Percentiles rank a stretch among this genome's conserved stretches.
These are phyloP conservation scores for Colletotrichum kahawae DNA, from an alignment of 2,329 filamentous ascomycete genomes.

Conservation along the genomic window DNA sequence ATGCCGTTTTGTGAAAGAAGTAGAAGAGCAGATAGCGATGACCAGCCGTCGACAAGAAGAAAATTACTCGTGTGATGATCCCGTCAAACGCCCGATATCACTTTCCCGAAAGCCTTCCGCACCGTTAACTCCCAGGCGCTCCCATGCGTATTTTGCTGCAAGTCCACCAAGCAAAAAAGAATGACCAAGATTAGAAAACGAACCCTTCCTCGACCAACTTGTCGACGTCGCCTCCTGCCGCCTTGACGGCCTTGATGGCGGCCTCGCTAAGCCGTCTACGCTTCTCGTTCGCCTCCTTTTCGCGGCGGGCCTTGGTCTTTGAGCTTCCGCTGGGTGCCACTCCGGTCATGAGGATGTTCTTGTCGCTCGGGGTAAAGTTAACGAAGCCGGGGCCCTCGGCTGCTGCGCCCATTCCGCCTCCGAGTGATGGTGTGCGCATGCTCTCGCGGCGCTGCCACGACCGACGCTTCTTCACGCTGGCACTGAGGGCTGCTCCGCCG, in stretches of 20 bases:
- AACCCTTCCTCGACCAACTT: constrained; percentile 58
- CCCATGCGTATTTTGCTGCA: neutral
- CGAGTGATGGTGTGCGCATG: constrained; percentile 31
- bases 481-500: constrained; percentile 43
- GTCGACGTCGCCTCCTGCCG: constrained; percentile 71
- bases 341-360: constrained; percentile 79
- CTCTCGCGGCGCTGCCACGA: constrained; percentile 34
- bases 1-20: neutral
- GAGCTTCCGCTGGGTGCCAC: constrained; percentile 90
- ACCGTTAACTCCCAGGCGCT: constrained; percentile 4
- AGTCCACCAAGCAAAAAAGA: neutral
- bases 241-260: constrained; percentile 70
- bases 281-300: constrained; percentile 85
- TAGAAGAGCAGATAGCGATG: neutral
- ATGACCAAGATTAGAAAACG: constrained; percentile 36
- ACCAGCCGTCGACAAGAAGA: neutral
- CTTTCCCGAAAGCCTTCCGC: neutral
- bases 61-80: neutral
- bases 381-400: constrained; percentile 68
- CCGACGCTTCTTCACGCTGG: constrained; percentile 42
- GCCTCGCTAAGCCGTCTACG: constrained; percentile 71
- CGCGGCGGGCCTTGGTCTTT: constrained; percentile 92
- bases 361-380: constrained; percentile 87
- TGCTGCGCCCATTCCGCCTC: constrained; percentile 29
- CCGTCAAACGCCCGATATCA: constrained; percentile 3